Conservation (phyloP, 2,329 filamentous ascomycete genomes). For the Volutella citrinella region DNA sequence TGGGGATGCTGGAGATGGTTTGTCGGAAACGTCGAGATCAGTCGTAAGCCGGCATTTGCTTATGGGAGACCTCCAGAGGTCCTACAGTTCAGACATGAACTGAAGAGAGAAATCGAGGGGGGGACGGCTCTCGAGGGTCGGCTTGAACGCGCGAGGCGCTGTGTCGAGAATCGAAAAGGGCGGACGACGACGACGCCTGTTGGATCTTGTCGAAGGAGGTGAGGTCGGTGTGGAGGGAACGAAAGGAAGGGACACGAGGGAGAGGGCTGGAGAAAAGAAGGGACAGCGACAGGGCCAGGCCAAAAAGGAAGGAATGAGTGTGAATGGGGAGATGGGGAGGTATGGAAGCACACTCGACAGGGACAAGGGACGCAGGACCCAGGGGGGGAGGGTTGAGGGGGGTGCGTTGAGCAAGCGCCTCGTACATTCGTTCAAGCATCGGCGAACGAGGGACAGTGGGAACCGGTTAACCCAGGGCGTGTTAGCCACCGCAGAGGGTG, state of each 20-base stretch:
- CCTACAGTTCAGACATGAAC: conserved; percentile 25
- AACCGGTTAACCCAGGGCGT: too few species aligned
- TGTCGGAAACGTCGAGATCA: conserved; percentile 24
- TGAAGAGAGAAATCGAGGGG: conserved; percentile 16
- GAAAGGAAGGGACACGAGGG: conserved; percentile 20
- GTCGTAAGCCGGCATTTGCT: conserved; percentile 31
- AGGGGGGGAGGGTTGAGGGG: conserved; percentile 18
- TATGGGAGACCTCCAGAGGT: conserved; percentile 29
- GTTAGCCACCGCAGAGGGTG: too few species aligned
- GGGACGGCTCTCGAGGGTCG: conserved; percentile 20
- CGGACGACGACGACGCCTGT: conserved; percentile 30
- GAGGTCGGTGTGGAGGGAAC: conserved; percentile 26
- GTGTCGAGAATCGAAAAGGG: conserved; percentile 30
- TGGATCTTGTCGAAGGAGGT: conserved; percentile 29
- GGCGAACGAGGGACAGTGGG: too few species aligned
- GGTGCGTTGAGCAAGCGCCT: too few species aligned
- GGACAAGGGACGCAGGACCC: conserved; percentile 16
- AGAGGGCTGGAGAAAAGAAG: conserved; percentile 28
- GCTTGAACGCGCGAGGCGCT: conserved; percentile 22
- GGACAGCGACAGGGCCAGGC: conserved; percentile 28
- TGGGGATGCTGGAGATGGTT: conserved; percentile 15
- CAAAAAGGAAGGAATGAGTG: conserved; percentile 29
- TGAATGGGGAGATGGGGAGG: conserved; percentile 28
- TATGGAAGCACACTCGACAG: conserved; percentile 31
- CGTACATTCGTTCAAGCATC: too few species aligned